Evolutionary conservation across 2,329 filamentous ascomycete species (phyloP).

Genomic region (Claviceps africana): DNA sequence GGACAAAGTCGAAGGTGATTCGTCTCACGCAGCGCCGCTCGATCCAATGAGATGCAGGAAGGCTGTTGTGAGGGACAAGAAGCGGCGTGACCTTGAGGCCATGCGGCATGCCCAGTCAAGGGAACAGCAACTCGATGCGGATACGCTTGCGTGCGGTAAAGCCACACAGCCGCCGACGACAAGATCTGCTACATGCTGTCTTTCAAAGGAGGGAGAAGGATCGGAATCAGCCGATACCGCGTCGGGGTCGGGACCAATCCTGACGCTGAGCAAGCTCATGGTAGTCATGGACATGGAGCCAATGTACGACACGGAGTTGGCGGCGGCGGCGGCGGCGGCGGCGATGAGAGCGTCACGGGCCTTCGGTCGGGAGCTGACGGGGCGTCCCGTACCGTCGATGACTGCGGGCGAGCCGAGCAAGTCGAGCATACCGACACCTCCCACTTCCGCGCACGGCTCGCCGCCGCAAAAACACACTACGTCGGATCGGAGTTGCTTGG

Average conservation of each 20-base stretch:
- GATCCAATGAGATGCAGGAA: slow-evolving; percentile 18
- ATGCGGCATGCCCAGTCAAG: slow-evolving; percentile 13
- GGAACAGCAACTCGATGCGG: slow-evolving; percentile 5
- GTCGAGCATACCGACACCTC: slow-evolving; percentile 17
- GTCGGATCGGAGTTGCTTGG: slow-evolving; percentile 17
- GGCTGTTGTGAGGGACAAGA: slow-evolving; percentile 26
- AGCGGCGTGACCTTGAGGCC: slow-evolving; percentile 25
- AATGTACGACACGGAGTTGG: slow-evolving; percentile 9
- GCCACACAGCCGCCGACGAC: not conserved
- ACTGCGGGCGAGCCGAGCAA: not conserved
- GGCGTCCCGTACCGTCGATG: not conserved
- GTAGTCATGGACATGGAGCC: slow-evolving; percentile 25
- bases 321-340: not conserved
- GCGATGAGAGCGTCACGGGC: not conserved
- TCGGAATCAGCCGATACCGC: not conserved
- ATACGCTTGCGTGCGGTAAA: not conserved
- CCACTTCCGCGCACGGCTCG: slow-evolving; percentile 16
- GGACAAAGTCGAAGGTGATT: slow-evolving; percentile 7
- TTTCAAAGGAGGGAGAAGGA: not conserved
- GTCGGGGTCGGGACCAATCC: not conserved
- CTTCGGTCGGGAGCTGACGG: not conserved
- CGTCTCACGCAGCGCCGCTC: slow-evolving; percentile 9
- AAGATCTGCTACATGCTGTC: not conserved
- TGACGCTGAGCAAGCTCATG: slow-evolving; percentile 24
- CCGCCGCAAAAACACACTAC: slow-evolving; percentile 12